These are phyloP conservation scores for Saccharum officinarum DNA, from an alignment of 176 grass and related monocot genomes.

Conservation along the genomic window DNA sequence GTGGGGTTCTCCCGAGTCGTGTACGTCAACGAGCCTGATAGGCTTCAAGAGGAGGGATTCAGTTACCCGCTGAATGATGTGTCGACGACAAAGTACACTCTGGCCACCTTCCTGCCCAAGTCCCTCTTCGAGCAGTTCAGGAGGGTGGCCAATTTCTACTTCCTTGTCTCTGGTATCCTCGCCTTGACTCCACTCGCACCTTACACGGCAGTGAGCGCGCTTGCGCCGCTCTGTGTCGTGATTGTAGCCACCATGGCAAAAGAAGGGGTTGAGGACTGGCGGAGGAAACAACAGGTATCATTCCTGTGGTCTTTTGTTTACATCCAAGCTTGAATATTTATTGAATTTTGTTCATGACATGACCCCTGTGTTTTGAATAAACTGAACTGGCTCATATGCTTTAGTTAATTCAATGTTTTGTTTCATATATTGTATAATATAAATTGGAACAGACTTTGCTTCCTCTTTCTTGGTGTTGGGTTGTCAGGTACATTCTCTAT, in stretches of 20 bases:
- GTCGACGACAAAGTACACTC: constrained; percentile 79
- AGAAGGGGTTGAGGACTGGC: constrained; percentile 94
- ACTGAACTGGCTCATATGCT: not conserved
- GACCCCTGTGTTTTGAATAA: not conserved
- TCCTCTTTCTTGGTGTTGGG: constrained; percentile 3
- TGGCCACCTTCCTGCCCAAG: constrained; percentile 88
- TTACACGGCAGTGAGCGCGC: constrained; percentile 68
- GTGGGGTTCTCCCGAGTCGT: constrained; percentile 79
- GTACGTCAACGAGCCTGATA: constrained; percentile 63
- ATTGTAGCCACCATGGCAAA: constrained; percentile 91
- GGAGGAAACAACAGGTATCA: constrained; percentile 81
- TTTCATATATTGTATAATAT: not conserved
- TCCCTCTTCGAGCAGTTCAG: constrained; percentile 99
- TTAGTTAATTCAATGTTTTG: not conserved
- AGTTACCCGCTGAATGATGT: constrained; percentile 60
- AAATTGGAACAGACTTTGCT: not conserved
- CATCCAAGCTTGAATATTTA: constrained; percentile 3
- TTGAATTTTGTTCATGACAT: not conserved
- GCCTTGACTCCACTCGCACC: constrained; percentile 72
- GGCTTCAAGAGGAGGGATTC: constrained; percentile 33
- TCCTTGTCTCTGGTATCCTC: constrained; percentile 78
- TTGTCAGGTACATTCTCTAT: not conserved
- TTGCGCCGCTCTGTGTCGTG: constrained; percentile 63
- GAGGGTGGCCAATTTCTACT: constrained; percentile 98
- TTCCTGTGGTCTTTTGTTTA: not conserved